These are phyloP conservation scores for Saccharomycopsis schoenii DNA, from an alignment of 805 yeast species.

Conservation along the genomic window DNA sequence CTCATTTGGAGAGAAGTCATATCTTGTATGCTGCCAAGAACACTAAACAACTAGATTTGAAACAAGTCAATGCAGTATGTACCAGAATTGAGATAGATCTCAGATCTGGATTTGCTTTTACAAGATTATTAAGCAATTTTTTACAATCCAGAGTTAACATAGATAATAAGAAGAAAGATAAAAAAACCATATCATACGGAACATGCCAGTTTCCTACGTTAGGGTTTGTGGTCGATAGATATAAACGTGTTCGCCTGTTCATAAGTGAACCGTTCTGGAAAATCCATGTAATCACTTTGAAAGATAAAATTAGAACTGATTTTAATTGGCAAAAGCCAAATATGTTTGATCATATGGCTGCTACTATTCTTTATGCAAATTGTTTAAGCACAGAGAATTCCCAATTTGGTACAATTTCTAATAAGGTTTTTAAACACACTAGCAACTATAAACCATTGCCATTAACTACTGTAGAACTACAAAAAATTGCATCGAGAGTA, in stretches of 20 bases:
- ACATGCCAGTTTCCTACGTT: conserved; percentile 94
- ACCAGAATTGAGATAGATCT: conserved; percentile 83
- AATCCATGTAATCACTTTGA: conserved; percentile 43
- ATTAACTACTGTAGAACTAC: conserved; percentile 86
- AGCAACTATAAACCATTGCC: conserved; percentile 80
- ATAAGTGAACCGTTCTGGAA: conserved; percentile 75
- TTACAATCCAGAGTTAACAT: conserved; percentile 8
- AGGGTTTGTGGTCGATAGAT: conserved; percentile 93
- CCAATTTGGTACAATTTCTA: conserved; percentile 36
- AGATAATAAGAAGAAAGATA: conserved; percentile 6
- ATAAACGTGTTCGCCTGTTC: conserved; percentile 62
- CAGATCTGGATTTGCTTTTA: conserved; percentile 81
- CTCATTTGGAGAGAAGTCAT: conserved; percentile 76
- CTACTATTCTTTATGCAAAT: conserved; percentile 53
- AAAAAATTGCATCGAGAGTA: conserved; percentile 68
- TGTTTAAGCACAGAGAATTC: conserved; percentile 36
- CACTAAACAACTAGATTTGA: conserved; percentile 54
- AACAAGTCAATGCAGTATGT: conserved; percentile 72
- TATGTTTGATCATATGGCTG: conserved; percentile 63
- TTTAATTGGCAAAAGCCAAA: conserved; percentile 68
- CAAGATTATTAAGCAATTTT: conserved; percentile 34
- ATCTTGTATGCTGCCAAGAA: conserved; percentile 61
- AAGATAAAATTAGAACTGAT: conserved; percentile 26
- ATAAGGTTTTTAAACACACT: conserved; percentile 51
- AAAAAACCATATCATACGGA: conserved; percentile 64